A percentile compares a stretch with the other conserved stretches of the same genome.
phyloP scores from a whole-genome alignment of 306 rosid species.

The Gastrolobium bilobum region DNA sequence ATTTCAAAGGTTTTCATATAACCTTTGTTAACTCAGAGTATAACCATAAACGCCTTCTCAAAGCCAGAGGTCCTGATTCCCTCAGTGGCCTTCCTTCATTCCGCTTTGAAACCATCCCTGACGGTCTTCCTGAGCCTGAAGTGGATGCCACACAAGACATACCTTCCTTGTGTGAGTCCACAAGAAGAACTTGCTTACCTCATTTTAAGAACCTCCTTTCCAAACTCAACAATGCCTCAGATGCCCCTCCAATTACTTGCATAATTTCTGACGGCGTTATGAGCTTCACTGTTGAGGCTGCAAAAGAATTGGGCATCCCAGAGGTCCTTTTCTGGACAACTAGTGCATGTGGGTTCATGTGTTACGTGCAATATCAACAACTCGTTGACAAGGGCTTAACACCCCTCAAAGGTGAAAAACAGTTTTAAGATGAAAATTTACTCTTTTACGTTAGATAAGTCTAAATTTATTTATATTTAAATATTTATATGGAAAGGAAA shows the following conservation, averaged over 20 bases:
- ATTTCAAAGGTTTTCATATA: conserved; percentile 53
- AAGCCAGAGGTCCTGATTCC: conserved; percentile 47
- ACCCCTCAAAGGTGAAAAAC: conserved; percentile 67
- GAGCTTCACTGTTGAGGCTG: conserved; percentile 63
- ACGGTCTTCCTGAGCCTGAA: conserved; percentile 66
- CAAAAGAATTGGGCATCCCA: conserved; percentile 56
- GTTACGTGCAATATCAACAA: conserved; percentile 42
- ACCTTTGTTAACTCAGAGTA: conserved; percentile 54
- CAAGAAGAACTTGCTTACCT: conserved; percentile 40
- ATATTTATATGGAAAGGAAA: no score
- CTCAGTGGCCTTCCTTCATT: conserved; percentile 50
- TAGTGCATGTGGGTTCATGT: conserved; percentile 66
- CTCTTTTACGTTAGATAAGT: no score
- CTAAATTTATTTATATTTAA: no score
- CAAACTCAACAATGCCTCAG: conserved; percentile 42
- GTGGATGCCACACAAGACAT: conserved; percentile 61
- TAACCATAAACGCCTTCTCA: conserved; percentile 57
- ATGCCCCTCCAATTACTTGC: conserved; percentile 58
- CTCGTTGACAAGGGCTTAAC: conserved; percentile 48
- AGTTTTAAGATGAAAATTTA: no score
- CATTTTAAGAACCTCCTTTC: conserved; percentile 58
- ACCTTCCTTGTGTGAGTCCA: conserved; percentile 54
- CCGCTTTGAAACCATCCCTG: conserved; percentile 55
- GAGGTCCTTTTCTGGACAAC: conserved; percentile 61
- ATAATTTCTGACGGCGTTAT: conserved; percentile 58